Evolutionary conservation across 257 asterid species (phyloP).

Genomic region (Solanum ossicruentum): DNA sequence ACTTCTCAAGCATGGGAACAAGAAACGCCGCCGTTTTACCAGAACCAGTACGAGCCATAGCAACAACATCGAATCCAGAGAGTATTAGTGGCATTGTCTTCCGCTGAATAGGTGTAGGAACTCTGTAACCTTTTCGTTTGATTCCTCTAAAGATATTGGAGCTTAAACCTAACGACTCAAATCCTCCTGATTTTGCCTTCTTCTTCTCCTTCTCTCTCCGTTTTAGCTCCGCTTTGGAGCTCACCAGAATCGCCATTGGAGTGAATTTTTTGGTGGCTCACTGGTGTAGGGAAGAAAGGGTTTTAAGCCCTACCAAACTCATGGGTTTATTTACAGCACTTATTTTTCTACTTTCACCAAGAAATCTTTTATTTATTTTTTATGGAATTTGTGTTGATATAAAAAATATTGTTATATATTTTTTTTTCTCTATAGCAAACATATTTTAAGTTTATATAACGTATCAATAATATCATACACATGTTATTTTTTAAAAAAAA

Average conservation of each 20-base stretch:
- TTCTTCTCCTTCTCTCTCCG: slow-evolving; percentile 37
- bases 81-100: slow-evolving; percentile 81
- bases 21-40: slow-evolving; percentile 92
- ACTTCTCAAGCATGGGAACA: slow-evolving; percentile 87
- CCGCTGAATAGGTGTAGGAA: slow-evolving; percentile 93
- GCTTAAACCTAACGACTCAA: slow-evolving; percentile 67
- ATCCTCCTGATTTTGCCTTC: slow-evolving; percentile 86
- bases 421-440: too few species aligned
- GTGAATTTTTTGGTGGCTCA: background rate
- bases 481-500: too few species aligned
- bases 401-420: too few species aligned
- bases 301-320: background rate
- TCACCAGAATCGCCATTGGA: slow-evolving; percentile 27
- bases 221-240: slow-evolving; percentile 51
- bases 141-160: slow-evolving; percentile 59
- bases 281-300: background rate
- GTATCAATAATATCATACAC: too few species aligned
- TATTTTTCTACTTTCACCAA: too few species aligned
- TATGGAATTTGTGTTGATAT: too few species aligned
- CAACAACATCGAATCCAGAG: slow-evolving; percentile 72
- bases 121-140: slow-evolving; percentile 73
- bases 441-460: too few species aligned
- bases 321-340: background rate
- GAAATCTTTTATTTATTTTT: too few species aligned
- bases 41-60: slow-evolving; percentile 98